Base-by-base conservation (phyloP, 495 filamentous ascomycete species). In the Aspergillus biplanus region DNA sequence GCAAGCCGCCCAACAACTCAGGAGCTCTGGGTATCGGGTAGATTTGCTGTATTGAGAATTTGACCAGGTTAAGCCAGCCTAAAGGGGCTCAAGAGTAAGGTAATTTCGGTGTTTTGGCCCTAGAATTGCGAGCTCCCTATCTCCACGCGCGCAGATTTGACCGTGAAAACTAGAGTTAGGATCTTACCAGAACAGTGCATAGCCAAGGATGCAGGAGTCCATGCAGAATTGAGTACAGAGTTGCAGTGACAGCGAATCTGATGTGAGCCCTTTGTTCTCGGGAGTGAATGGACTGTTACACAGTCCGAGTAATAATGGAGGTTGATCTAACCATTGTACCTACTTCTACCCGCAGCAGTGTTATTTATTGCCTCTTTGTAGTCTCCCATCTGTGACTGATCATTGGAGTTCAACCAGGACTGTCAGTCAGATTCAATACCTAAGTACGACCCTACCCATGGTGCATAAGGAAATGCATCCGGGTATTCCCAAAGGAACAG, bases 321-420 rank as follows among this genome's bases (percentile, higher is more conserved):
- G 13, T 44, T 44, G 39, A 44, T 15, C 6, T 15, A 15, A 44
- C 1, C 21, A 27, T 27, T 27, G 21, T 27, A 27, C 21, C 21
- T 27, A 27, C 21, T 27, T 27, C 21, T 27, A 2, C 21, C 21
- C 21, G 21, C 21, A 27, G 21, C 21, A 2, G 21, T 2, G 21
- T 27, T 27, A 27, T 27, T 27, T 27, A 27, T 44, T 4, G 39
- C 8, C 37, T 39, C 37, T 39, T 39, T 39, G 37, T 11, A 3
- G 11, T 44, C n/a, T 11, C 4, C 39, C 39, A 44, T 4, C 39
- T 44, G 39, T 60, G 58, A 60, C 39, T 60, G 58, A 60, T 60
- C 58, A 49, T 60, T 21, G 16, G 7, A 27, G 21, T 27, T 27
- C 21, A 27, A 27, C 21, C 21, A 27, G 21, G 21, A 2, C 21